Conservation (phyloP, 1,284 basidiomycete genomes). For the Austroboletus niveus region DNA sequence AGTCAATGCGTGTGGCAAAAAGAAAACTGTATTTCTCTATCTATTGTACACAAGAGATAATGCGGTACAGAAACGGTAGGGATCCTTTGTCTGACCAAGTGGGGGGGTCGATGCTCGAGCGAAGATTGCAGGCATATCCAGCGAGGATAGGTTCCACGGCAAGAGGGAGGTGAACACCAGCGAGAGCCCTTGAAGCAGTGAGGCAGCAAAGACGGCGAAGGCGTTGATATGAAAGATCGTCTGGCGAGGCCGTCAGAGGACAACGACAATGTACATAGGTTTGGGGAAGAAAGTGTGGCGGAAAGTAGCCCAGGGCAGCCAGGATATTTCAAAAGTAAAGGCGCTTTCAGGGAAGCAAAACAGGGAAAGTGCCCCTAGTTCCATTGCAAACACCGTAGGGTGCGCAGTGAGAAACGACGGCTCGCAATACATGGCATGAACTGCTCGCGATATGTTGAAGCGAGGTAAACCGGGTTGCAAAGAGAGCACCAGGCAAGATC, state of each 20-base stretch:
- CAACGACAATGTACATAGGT: neutral
- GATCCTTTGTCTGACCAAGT: neutral
- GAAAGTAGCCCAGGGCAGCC: neutral
- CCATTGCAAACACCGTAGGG: neutral
- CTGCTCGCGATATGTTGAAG: too few relatives aligned
- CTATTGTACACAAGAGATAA: constrained; percentile 30
- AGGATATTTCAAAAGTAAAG: neutral
- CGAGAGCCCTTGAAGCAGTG: too few relatives aligned
- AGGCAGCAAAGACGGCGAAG: too few relatives aligned
- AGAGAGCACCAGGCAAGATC: too few relatives aligned
- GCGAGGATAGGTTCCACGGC: too few relatives aligned
- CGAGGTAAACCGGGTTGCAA: too few relatives aligned
- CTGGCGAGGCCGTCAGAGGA: neutral
- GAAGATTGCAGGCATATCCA: too few relatives aligned
- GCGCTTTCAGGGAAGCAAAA: neutral
- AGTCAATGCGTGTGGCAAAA: constrained; percentile 56
- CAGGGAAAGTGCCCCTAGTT: neutral
- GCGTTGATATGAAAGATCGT: too few relatives aligned
- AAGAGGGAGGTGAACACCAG: too few relatives aligned
- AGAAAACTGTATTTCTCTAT: constrained; percentile 39
- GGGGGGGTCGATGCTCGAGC: neutral
- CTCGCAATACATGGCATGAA: too few relatives aligned
- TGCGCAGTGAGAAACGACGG: neutral
- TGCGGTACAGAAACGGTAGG: constrained; percentile 18
- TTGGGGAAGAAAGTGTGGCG: neutral